A percentile compares a stretch with the other conserved stretches of the same genome.
phyloP scores from a whole-genome alignment of 2,329 filamentous ascomycete genomes.

The Cladobotryum mycophilum region DNA sequence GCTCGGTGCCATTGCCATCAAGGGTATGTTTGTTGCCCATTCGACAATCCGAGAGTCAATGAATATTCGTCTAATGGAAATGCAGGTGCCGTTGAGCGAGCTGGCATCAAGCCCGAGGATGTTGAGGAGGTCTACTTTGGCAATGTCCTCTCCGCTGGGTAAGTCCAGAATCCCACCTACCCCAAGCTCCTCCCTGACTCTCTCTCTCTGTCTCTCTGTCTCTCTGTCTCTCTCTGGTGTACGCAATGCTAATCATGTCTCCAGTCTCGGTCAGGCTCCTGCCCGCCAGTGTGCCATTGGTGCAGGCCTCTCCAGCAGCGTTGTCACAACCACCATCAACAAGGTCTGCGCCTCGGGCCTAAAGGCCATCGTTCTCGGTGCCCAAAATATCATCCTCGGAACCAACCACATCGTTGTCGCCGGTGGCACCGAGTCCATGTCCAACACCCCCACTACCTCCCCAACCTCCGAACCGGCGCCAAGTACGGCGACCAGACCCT shows the following conservation, averaged over 20 bases:
- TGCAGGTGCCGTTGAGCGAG: constrained; percentile 72
- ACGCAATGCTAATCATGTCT: background rate
- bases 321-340: constrained; percentile 90
- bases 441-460: constrained; percentile 92
- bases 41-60: background rate
- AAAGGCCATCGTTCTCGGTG: constrained; percentile 90
- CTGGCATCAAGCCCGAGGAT: constrained; percentile 79
- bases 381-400: constrained; percentile 95
- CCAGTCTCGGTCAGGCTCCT: constrained; percentile 88
- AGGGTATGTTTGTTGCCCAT: constrained; percentile 51
- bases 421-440: constrained; percentile 97
- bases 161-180: constrained; percentile 28
- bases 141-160: constrained; percentile 97
- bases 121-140: constrained; percentile 97
- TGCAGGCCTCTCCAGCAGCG: constrained; percentile 74
- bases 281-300: constrained; percentile 89
- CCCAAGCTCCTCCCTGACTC: background rate
- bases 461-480: constrained; percentile 74
- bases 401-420: constrained; percentile 90
- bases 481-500: constrained; percentile 92
- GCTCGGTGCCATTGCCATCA: constrained; percentile 87
- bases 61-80: constrained; percentile 5
- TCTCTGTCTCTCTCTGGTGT: too few species aligned
- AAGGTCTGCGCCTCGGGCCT: constrained; percentile 96
- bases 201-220: too few species aligned